phyloP scores from a whole-genome alignment of 1,139 yeast species.

The Geotrichum aggregatum region DNA sequence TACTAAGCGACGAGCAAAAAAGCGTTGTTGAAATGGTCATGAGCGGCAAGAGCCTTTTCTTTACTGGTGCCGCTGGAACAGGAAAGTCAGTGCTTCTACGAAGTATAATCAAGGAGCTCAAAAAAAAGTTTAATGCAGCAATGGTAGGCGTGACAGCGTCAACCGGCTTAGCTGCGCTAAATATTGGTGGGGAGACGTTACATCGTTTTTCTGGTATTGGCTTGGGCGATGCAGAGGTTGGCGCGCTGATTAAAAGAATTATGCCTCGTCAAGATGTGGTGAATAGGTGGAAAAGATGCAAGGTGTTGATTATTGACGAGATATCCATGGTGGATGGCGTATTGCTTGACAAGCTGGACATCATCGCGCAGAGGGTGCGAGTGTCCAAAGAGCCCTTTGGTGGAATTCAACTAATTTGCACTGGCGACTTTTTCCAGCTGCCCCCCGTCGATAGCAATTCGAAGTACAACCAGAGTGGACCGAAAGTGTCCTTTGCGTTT shows the following conservation, averaged over 20 bases:
- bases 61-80: slow-evolving; percentile 95
- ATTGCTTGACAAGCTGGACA: slow-evolving; percentile 61
- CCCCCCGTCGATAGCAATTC: slow-evolving; percentile 59
- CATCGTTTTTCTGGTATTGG: slow-evolving; percentile 80
- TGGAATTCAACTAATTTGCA: slow-evolving; percentile 70
- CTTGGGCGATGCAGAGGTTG: slow-evolving; percentile 53
- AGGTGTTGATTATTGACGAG: slow-evolving; percentile 72
- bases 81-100: slow-evolving; percentile 79
- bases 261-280: slow-evolving; percentile 42
- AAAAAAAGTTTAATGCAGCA: slow-evolving; percentile 38
- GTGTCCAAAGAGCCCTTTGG: slow-evolving; percentile 49
- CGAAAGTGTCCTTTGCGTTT: slow-evolving; percentile 57
- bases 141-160: slow-evolving; percentile 82
- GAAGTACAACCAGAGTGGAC: slow-evolving; percentile 32
- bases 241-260: slow-evolving; percentile 46
- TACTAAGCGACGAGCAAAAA: slow-evolving; percentile 45
- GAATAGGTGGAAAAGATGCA: slow-evolving; percentile 57
- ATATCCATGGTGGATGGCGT: slow-evolving; percentile 76
- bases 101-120: slow-evolving; percentile 50
- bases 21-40: slow-evolving; percentile 54
- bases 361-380: slow-evolving; percentile 50
- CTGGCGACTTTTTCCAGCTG: slow-evolving; percentile 82
- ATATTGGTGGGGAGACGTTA: slow-evolving; percentile 77
- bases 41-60: slow-evolving; percentile 56
- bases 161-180: slow-evolving; percentile 87